A percentile compares a stretch with the other conserved stretches of the same genome.
Evolutionary conservation across 2,329 filamentous ascomycete species (phyloP).

Genomic region (Colletotrichum higginsianum): DNA sequence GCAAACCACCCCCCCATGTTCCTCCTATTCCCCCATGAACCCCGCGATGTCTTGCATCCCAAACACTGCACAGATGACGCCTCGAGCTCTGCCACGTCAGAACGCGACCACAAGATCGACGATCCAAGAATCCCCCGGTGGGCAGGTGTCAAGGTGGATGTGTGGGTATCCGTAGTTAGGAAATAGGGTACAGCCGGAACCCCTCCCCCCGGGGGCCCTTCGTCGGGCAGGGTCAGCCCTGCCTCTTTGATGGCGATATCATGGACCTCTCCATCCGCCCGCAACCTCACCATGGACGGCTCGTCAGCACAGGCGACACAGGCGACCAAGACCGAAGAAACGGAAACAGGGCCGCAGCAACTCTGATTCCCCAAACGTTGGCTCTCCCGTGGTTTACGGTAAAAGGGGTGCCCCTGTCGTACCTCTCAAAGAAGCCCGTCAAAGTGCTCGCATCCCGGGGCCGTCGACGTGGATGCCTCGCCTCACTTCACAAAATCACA

Average conservation of each 20-base stretch:
- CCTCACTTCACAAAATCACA: background rate
- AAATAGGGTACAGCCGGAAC: too few relatives aligned
- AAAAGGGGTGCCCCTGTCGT: conserved; percentile 4
- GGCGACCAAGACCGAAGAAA: too few relatives aligned
- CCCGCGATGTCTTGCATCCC: conserved; percentile 3
- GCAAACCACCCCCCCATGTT: background rate
- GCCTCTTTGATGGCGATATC: background rate
- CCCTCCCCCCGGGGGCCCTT: background rate
- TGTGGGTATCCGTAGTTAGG: too few relatives aligned
- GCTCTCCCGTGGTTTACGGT: background rate
- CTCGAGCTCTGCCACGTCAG: conserved; percentile 13
- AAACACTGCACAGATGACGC: background rate
- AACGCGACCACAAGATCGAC: conserved; percentile 1
- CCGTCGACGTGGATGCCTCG: background rate
- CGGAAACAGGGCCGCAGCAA: too few relatives aligned
- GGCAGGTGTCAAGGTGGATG: background rate
- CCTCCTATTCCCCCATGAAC: background rate
- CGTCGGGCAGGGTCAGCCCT: conserved; percentile 2
- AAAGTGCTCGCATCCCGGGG: background rate
- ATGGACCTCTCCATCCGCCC: background rate
- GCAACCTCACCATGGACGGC: too few relatives aligned
- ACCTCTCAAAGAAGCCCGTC: background rate
- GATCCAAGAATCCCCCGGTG: background rate
- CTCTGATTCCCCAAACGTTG: too few relatives aligned
- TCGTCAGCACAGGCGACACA: too few relatives aligned